Percentiles rank a stretch among this genome's conserved stretches.
phyloP scores from a whole-genome alignment of 768 basidiomycete genomes.

The Tephrocybe sp. region DNA sequence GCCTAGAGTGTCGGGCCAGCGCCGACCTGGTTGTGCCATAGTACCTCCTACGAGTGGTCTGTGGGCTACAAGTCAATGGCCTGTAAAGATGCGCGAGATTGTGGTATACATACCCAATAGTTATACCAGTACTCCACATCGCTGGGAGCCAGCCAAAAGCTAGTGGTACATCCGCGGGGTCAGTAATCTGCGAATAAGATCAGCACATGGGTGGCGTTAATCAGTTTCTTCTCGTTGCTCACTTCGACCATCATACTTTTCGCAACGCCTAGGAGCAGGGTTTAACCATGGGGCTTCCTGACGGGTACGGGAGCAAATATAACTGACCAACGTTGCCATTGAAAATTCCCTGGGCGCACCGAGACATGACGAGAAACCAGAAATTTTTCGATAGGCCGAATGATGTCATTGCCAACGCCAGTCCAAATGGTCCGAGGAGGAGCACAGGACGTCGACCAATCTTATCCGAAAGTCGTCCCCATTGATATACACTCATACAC shows the following conservation, averaged over 20 bases:
- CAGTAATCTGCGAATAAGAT: slow-evolving; percentile 10
- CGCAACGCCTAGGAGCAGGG: slow-evolving; percentile 9
- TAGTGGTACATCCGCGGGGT: slow-evolving; percentile 14
- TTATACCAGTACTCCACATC: slow-evolving; percentile 25
- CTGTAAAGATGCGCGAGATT: background rate
- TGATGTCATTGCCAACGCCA: slow-evolving; percentile 28
- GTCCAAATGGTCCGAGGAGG: slow-evolving; percentile 32
- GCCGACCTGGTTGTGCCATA: slow-evolving; percentile 25
- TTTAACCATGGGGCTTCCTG: background rate
- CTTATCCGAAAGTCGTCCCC: slow-evolving; percentile 37
- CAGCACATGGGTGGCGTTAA: background rate
- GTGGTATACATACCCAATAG: slow-evolving; percentile 20
- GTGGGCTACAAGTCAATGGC: background rate
- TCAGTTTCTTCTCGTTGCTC: background rate
- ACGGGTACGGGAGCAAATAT: background rate
- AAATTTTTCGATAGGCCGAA: slow-evolving; percentile 33
- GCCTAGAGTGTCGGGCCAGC: slow-evolving; percentile 27
- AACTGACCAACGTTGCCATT: slow-evolving; percentile 26
- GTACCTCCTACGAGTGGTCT: slow-evolving; percentile 31
- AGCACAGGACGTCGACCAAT: slow-evolving; percentile 36
- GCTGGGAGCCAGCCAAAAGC: slow-evolving; percentile 20
- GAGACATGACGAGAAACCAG: slow-evolving; percentile 28
- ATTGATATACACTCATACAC: slow-evolving; percentile 30
- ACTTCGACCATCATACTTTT: slow-evolving; percentile 19
- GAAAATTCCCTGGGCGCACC: slow-evolving; percentile 29